A percentile compares a stretch with the other conserved stretches of the same genome.
phyloP scores from a whole-genome alignment of 163 green algal species.

The Chlorella variabilis region DNA sequence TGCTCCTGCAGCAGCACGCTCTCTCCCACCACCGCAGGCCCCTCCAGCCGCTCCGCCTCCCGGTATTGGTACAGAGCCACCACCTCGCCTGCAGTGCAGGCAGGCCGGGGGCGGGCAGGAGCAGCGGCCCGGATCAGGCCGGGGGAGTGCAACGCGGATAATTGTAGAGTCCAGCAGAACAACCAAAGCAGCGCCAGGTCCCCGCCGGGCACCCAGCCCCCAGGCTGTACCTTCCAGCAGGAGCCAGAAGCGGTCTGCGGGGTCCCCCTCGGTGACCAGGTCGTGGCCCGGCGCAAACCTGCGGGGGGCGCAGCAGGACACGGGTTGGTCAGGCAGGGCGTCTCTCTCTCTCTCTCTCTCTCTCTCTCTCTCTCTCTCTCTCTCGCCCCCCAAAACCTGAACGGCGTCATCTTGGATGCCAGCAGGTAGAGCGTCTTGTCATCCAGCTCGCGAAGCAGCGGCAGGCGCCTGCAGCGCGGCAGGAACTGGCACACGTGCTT shows the following conservation, averaged over 20 bases:
- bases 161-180: no score
- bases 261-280: conserved; percentile 32
- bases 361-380: no score
- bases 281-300: conserved; percentile 32
- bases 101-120: no score
- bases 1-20: conserved; percentile 33
- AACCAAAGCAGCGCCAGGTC: no score
- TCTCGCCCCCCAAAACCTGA: neutral
- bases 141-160: no score
- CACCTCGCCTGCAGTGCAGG: conserved; percentile 24
- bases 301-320: neutral
- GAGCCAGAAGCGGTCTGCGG: conserved; percentile 29
- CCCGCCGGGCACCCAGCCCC: neutral
- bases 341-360: no score
- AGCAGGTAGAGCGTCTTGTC: conserved; percentile 38
- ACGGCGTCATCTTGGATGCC: conserved; percentile 36
- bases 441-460: conserved; percentile 31
- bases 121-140: no score
- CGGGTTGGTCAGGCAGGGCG: no score
- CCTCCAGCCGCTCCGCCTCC: conserved; percentile 29
- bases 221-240: conserved; percentile 28
- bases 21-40: conserved; percentile 20
- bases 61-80: conserved; percentile 32
- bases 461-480: neutral
- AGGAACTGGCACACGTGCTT: no score